These are phyloP conservation scores for Limnanthes douglasii DNA, from an alignment of 345 rosid genomes.

Conservation along the genomic window DNA sequence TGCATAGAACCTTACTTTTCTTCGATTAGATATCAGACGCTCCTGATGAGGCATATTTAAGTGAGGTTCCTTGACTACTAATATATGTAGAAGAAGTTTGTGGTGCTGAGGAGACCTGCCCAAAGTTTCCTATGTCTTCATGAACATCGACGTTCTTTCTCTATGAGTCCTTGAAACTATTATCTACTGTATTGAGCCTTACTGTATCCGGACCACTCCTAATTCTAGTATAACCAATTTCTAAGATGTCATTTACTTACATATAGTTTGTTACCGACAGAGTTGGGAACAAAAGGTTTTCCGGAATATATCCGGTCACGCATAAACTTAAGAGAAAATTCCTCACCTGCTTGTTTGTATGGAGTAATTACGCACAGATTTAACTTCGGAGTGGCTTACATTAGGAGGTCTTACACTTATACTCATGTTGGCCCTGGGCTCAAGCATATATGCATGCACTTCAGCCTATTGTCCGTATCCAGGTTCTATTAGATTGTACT, in stretches of 20 bases:
- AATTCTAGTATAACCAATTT: conserved; percentile 40
- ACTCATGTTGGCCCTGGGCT: conserved; percentile 24
- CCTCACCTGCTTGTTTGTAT: conserved; percentile 91
- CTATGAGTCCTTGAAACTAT: conserved; percentile 31
- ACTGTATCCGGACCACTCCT: conserved; percentile 53
- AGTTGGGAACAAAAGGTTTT: conserved; percentile 25
- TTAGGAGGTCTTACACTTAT: conserved; percentile 23
- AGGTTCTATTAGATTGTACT: conserved; percentile 26
- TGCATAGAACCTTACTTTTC: conserved; percentile 69
- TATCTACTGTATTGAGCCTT: conserved; percentile 24
- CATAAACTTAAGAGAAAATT: conserved; percentile 82
- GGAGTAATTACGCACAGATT: conserved; percentile 60
- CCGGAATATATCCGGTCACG: conserved; percentile 52
- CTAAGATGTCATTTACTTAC: conserved; percentile 53
- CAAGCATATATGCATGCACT: conserved; percentile 25
- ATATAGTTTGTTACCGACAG: conserved; percentile 29
- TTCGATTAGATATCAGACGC: conserved; percentile 26
- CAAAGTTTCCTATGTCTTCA: conserved; percentile 27
- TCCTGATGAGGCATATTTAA: conserved; percentile 21
- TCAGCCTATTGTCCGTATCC: conserved; percentile 33
- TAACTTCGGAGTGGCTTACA: conserved; percentile 31
- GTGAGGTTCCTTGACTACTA: conserved; percentile 14
- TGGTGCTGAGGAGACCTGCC: conserved; percentile 34
- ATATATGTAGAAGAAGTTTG: conserved; percentile 24
- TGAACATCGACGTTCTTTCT: conserved; percentile 22